Evolutionary conservation across 1,284 basidiomycete genomes (phyloP).

Genomic region (Ceratobasidium papillatum): DNA sequence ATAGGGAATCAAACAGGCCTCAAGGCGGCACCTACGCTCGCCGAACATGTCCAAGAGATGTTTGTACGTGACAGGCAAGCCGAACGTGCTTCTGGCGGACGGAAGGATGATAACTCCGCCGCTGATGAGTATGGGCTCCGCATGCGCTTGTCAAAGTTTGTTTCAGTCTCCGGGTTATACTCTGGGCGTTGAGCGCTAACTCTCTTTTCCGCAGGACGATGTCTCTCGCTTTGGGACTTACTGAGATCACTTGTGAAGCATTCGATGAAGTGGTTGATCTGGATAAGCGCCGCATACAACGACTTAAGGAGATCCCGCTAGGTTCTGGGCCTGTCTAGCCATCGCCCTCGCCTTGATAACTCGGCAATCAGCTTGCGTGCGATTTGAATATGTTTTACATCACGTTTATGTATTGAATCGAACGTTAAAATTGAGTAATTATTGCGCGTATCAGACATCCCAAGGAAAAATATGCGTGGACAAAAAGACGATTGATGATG

Average conservation of each 20-base stretch:
- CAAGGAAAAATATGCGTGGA: slow-evolving; percentile 11
- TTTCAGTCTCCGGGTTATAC: slow-evolving; percentile 5
- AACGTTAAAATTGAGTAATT: background rate
- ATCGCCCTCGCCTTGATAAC: background rate
- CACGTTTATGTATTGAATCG: background rate
- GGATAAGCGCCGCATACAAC: slow-evolving; percentile 48
- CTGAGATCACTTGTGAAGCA: slow-evolving; percentile 52
- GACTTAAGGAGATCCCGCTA: background rate
- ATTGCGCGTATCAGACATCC: slow-evolving; percentile 12
- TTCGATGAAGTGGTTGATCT: slow-evolving; percentile 56
- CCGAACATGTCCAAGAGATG: slow-evolving; percentile 18
- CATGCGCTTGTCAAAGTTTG: slow-evolving; percentile 72
- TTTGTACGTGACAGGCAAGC: slow-evolving; percentile 20
- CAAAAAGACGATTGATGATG: background rate
- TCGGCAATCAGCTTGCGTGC: background rate
- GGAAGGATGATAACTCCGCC: slow-evolving; percentile 17
- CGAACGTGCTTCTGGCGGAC: slow-evolving; percentile 28
- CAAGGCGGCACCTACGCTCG: background rate
- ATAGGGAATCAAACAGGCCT: background rate
- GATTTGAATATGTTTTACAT: background rate
- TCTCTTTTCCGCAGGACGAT: slow-evolving; percentile 50
- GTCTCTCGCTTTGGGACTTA: slow-evolving; percentile 53
- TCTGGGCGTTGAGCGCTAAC: slow-evolving; percentile 21
- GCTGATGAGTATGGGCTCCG: slow-evolving; percentile 49
- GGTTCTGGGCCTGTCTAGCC: background rate